Evolutionary conservation across 345 rosid species (phyloP).

Genomic region (Balakata baccata): DNA sequence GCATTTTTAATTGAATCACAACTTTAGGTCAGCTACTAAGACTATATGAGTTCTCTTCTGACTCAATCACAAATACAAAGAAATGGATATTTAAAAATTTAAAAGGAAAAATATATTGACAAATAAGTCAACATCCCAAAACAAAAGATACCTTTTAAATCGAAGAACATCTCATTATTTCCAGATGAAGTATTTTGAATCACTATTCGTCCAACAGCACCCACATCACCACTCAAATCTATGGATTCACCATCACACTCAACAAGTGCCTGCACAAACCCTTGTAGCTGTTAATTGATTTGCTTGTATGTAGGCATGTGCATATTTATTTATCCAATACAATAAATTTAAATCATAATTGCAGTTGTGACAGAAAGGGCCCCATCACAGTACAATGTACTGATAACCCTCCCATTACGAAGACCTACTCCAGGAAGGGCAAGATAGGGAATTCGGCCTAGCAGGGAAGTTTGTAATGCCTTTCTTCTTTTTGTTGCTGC

Average conservation of each 20-base stretch:
- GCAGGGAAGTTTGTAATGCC: too few relatives aligned
- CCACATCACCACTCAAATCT: constrained; percentile 94
- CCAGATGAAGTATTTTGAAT: constrained; percentile 53
- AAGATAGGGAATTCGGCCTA: too few relatives aligned
- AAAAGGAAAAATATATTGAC: background rate
- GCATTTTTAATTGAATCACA: background rate
- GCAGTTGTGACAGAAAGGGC: background rate
- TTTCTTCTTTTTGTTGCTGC: too few relatives aligned
- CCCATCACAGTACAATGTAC: background rate
- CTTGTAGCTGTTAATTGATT: constrained; percentile 20
- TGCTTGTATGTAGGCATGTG: background rate
- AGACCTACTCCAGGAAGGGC: too few relatives aligned
- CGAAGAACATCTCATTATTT: constrained; percentile 62
- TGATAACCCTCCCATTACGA: too few relatives aligned
- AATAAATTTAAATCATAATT: background rate
- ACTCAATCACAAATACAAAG: constrained; percentile 9
- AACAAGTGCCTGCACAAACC: constrained; percentile 67
- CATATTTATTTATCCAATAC: background rate
- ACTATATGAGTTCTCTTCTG: constrained; percentile 12
- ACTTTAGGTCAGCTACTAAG: background rate
- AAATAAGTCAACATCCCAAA: constrained; percentile 5
- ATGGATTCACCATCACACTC: constrained; percentile 97
- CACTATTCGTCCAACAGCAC: constrained; percentile 87
- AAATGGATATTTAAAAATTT: constrained; percentile 1
- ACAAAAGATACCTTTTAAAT: constrained; percentile 67